Base-by-base conservation (phyloP, 306 rosid species). In the Erythrophleum fordii region DNA sequence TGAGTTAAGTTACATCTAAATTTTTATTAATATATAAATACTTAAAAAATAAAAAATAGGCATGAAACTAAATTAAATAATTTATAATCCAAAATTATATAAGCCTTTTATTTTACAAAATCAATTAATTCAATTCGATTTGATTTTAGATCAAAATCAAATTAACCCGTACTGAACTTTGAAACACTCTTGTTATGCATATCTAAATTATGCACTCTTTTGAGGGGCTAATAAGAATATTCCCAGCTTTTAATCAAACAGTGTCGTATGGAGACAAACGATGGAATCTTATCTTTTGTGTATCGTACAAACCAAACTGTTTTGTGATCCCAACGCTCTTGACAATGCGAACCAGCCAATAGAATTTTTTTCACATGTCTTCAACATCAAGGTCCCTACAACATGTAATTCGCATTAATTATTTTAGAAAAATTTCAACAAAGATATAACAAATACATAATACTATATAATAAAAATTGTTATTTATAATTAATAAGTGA, bases 361-460 rank as follows among this genome's bases (percentile, higher is more conserved):
- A 78, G 39, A 39, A 60, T 69, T 81, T 59, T 60, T 5, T 58
- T 42, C 84, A 84, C 87, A 44, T 84, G 87, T 12, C 12, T 0
- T 60, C 56, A 23, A 51, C 75, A 61, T 77, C 80, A 29, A 28
- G 83, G 56, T 78, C 61, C 77, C 28, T 45, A 66, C 51, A 67
- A 73, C 51, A 12, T 60, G 70, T 58, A 6, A 41, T 73, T 72
- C 13, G 70, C 75, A 77, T 82, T 82, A 18, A 77, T 82, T 82
- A 18, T 58, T 46, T 60, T 67, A 26, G 25, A 56, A 55, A 64
- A 59, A 22, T 75, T 29, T 10, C 7, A 0, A n/a, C 28, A 20
- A 51, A 26, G 3, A 3, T 12, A 3, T 26, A 55, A 52, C 16
- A 42, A 3, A 5, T 58, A 48, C 6, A 11, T 45, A 45, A 11